Evolutionary conservation across 257 asterid species (phyloP).

Genomic region (Solanum pimpinellifolium): DNA sequence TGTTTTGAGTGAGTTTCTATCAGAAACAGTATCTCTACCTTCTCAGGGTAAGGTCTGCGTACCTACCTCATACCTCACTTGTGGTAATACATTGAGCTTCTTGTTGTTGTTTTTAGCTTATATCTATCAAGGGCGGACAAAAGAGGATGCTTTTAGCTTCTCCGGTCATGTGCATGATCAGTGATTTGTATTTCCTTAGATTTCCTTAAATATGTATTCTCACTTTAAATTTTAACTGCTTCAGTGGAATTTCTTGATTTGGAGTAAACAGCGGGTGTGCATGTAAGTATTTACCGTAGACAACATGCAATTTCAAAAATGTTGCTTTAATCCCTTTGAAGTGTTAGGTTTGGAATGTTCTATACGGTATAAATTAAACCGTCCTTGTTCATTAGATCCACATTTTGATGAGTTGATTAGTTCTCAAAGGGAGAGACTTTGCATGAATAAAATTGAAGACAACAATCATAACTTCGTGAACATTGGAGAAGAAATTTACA

Average conservation of each 20-base stretch:
- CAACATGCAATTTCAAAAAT: not conserved
- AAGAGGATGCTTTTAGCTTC: not conserved
- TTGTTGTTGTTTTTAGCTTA: not conserved
- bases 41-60: not conserved
- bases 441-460: not conserved
- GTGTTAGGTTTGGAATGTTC: not conserved
- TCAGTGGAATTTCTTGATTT: not conserved
- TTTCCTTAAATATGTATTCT: not conserved
- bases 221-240: not conserved
- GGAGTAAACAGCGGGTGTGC: not conserved
- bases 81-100: not conserved
- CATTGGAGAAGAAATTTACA: not conserved
- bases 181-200: not conserved
- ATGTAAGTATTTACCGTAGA: not conserved
- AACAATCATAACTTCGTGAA: not conserved
- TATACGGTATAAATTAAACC: not conserved
- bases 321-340: not conserved
- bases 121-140: not conserved
- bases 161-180: not conserved
- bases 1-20: not conserved
- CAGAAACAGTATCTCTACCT: not conserved
- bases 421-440: too few relatives aligned
- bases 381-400: not conserved
- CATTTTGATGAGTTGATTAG: too few relatives aligned
- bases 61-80: not conserved